These are phyloP conservation scores for Aspergillus baeticus DNA, from an alignment of 495 filamentous ascomycete genomes.

Conservation along the genomic window DNA sequence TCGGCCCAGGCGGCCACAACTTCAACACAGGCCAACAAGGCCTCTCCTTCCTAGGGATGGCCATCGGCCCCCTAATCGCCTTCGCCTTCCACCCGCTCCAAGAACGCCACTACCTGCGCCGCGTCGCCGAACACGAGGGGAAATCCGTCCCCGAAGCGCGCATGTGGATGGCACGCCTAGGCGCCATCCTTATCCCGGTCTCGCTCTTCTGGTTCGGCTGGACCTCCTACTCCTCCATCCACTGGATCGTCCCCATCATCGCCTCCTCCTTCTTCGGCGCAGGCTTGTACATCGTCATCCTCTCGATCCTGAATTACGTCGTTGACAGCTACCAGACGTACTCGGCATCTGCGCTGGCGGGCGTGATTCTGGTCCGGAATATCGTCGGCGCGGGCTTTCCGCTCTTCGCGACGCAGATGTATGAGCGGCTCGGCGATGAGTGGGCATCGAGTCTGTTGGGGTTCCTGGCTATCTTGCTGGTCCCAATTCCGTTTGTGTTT, in stretches of 20 bases:
- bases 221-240: constrained; percentile 57
- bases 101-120: constrained; percentile 46
- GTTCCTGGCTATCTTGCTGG: constrained; percentile 55
- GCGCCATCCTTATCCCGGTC: constrained; percentile 25
- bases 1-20: constrained; percentile 40
- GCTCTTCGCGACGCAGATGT: constrained; percentile 54
- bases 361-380: constrained; percentile 41
- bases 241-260: constrained; percentile 58
- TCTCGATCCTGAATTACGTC: constrained; percentile 64
- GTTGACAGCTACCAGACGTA: constrained; percentile 69
- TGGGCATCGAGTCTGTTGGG: constrained; percentile 62
- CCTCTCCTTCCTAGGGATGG: constrained; percentile 42
- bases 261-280: constrained; percentile 61
- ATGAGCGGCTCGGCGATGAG: constrained; percentile 55
- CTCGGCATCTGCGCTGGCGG: constrained; percentile 59
- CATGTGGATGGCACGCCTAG: constrained; percentile 26
- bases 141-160: constrained; percentile 27
- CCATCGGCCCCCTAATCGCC: constrained; percentile 40
- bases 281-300: constrained; percentile 61
- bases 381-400: constrained; percentile 46
- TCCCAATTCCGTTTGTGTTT: constrained; percentile 56
- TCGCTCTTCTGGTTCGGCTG: constrained; percentile 57
- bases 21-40: constrained; percentile 40
- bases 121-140: constrained; percentile 40
- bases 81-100: constrained; percentile 42